Base-by-base conservation (phyloP, 1,139 yeast species). In the Hansenula anomala region DNA sequence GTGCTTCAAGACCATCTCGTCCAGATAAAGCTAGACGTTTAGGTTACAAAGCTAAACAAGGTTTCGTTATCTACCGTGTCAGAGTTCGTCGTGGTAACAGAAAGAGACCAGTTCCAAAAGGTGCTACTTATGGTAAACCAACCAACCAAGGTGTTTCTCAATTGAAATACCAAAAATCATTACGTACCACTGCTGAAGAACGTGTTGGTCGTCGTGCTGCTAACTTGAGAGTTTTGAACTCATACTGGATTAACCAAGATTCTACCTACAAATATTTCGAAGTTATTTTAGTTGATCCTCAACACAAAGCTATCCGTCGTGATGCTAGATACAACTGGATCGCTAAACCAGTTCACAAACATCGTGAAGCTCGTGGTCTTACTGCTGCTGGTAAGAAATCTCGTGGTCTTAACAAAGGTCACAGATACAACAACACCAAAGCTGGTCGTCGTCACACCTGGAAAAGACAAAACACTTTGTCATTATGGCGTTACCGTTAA, bases 71-170 rank as follows among this genome's bases (percentile, higher is more conserved):
- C 80, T 92, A 76, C 96, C 86, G 98, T 76, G 76, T 90, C 72
- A 89, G 98, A 78, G 98, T 92, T 64, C 89, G 97, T 81, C 88
- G 98, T 79, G 98, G 98, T 80, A 92, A 94, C 80, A 90, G 98
- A 84, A 92, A 92, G 96, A 88, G 96, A 80, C 97, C 97, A 65
- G 97, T 85, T 66, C 90, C 95, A 78, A 92, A 92, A 92, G 98
- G 98, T 86, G 97, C 97, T 65, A 92, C 97, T 70, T 90, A 90
- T 84, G 98, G 98, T 87, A 92, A 92, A 86, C 98, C 98, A 83
- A 92, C 98, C 80, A 92, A 92, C 95, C 96, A 88, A 80, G 98
- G 98, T 87, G 94, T 92, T 61, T 82, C 82, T 81, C 97, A 92
- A 75, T 87, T 92, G 79, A 92, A 92, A 80, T 90, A 89, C 95